These are phyloP conservation scores for Coemansia sp. DNA, from an alignment of 192 early-diverging fungal species.

Conservation along the genomic window DNA sequence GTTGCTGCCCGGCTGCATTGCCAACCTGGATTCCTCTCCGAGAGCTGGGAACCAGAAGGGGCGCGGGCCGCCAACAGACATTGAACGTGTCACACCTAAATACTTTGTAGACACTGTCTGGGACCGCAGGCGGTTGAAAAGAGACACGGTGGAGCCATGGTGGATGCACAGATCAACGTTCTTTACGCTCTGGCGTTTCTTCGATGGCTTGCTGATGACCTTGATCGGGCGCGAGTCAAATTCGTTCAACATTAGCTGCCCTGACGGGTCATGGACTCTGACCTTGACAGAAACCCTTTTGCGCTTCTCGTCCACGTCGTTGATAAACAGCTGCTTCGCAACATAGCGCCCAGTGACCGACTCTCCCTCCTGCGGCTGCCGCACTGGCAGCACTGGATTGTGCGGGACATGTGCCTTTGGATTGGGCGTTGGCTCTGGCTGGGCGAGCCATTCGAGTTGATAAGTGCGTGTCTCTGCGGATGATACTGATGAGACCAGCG, in stretches of 20 bases:
- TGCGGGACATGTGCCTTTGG: constrained; percentile 42
- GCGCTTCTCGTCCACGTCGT: constrained; percentile 81
- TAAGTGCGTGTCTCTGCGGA: constrained; percentile 29
- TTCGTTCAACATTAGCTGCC: constrained; percentile 61
- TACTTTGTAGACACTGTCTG: constrained; percentile 91
- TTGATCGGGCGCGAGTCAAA: constrained; percentile 81
- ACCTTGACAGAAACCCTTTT: constrained; percentile 76
- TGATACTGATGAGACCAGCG: not conserved
- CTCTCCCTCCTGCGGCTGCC: constrained; percentile 51
- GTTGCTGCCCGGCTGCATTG: not conserved
- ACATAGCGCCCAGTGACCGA: constrained; percentile 69
- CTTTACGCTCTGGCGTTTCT: constrained; percentile 84
- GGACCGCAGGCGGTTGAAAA: constrained; percentile 87
- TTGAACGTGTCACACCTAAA: constrained; percentile 58
- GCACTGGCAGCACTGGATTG: constrained; percentile 23
- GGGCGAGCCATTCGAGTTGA: constrained; percentile 48
- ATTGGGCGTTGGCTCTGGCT: constrained; percentile 50
- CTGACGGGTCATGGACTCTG: constrained; percentile 64
- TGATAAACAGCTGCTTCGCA: constrained; percentile 81
- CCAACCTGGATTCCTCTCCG: constrained; percentile 9
- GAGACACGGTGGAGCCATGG: constrained; percentile 80
- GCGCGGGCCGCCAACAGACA: constrained; percentile 53
- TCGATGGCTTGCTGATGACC: constrained; percentile 90
- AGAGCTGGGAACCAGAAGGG: constrained; percentile 55
- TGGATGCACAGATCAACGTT: constrained; percentile 82